phyloP scores from a whole-genome alignment of 2,329 filamentous ascomycete species.

The Microcyclosporella mali region DNA sequence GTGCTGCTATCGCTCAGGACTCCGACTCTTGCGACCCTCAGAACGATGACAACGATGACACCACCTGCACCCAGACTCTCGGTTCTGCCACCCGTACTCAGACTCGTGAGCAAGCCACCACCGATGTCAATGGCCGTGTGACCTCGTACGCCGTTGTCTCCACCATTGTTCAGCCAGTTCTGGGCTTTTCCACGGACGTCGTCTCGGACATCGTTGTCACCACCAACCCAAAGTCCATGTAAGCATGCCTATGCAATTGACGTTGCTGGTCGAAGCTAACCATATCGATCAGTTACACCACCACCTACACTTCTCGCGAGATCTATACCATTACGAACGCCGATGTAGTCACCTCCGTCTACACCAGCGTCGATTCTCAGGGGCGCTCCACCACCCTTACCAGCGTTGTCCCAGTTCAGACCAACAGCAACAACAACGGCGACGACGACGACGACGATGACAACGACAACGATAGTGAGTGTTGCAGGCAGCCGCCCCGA shows the following conservation, averaged over 20 bases:
- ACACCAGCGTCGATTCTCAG: neutral
- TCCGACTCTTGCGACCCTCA: neutral
- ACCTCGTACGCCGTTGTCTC: neutral
- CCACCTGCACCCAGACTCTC: neutral
- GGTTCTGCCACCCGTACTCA: neutral
- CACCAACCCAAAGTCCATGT: constrained; percentile 2
- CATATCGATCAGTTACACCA: neutral
- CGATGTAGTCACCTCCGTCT: neutral
- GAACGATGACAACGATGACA: constrained; percentile 1
- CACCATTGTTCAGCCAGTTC: neutral
- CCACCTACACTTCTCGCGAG: neutral
- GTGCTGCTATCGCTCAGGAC: neutral
- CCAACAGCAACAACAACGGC: neutral
- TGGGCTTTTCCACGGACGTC: neutral
- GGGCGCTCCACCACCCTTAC: neutral
- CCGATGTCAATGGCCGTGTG: constrained; percentile 1
- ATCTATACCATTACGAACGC: neutral
- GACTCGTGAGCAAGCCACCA: neutral
- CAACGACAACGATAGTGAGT: too few relatives aligned
- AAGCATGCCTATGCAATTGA: neutral
- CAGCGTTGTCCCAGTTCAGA: neutral
- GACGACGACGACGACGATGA: too few relatives aligned
- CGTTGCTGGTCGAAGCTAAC: neutral
- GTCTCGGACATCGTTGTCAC: neutral
- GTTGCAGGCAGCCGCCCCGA: neutral